These are phyloP conservation scores for Achaetomiella virescens DNA, from an alignment of 495 filamentous ascomycete species.

Conservation along the genomic window DNA sequence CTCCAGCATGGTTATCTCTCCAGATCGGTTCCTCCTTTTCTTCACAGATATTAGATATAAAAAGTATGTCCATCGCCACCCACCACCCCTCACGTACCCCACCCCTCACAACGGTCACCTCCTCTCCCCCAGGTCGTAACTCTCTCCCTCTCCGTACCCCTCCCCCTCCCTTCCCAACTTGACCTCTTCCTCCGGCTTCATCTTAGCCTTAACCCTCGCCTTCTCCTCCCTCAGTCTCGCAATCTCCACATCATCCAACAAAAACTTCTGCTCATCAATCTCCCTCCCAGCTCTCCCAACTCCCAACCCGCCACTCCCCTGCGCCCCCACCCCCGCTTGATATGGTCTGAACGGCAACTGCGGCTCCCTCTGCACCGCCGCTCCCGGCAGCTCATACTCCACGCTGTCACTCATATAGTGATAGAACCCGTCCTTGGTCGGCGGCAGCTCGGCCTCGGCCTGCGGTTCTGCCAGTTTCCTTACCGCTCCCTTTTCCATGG, in stretches of 20 bases:
- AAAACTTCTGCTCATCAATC: constrained; percentile 31
- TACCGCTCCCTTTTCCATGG: constrained; percentile 31
- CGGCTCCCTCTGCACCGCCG: constrained; percentile 19
- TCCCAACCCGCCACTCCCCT: not conserved
- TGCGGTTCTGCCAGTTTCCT: constrained; percentile 25
- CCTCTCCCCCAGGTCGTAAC: not conserved
- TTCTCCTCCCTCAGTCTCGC: constrained; percentile 20
- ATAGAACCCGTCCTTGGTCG: constrained; percentile 33
- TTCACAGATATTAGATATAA: not conserved
- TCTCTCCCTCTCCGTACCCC: not conserved
- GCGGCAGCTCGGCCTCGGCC: constrained; percentile 30
- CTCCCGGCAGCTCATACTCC: constrained; percentile 29
- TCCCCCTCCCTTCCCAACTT: not conserved
- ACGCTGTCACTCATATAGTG: constrained; percentile 17
- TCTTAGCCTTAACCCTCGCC: constrained; percentile 10
- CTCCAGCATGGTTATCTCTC: not conserved
- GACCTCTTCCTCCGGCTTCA: not conserved
- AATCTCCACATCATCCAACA: constrained; percentile 25
- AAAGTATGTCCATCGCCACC: not conserved
- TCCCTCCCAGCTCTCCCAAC: constrained; percentile 9
- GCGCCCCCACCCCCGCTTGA: constrained; percentile 3
- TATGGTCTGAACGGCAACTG: constrained; percentile 23
- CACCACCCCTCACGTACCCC: not conserved
- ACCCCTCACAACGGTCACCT: constrained; percentile 7
- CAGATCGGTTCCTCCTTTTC: not conserved